Conservation (phyloP, 495 filamentous ascomycete species). For the Rhypophila decipiens region DNA sequence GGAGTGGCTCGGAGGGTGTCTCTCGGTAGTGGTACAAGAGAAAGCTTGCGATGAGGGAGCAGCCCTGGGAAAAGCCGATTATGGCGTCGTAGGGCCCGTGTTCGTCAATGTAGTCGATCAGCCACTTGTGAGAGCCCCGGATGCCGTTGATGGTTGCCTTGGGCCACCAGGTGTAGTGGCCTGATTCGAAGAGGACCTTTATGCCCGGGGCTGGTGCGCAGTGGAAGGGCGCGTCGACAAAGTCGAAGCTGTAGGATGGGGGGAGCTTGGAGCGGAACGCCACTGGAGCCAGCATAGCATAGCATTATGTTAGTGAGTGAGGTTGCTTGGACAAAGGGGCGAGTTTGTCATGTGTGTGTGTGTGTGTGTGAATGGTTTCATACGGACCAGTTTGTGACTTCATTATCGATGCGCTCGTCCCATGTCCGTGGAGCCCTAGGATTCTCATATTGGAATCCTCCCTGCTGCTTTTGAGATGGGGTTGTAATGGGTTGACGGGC, state of each 20-base stretch:
- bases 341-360: not conserved
- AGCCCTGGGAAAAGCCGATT: slow-evolving; percentile 56
- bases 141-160: slow-evolving; percentile 29
- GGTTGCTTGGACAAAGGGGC: slow-evolving; percentile 1
- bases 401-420: slow-evolving; percentile 54
- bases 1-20: slow-evolving; percentile 25
- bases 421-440: slow-evolving; percentile 59
- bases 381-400: slow-evolving; percentile 51
- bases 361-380: not conserved
- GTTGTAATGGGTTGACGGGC: no score
- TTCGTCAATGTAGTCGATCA: slow-evolving; percentile 38
- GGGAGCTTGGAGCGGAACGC: slow-evolving; percentile 26
- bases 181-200: slow-evolving; percentile 44
- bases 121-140: slow-evolving; percentile 35
- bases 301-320: no score
- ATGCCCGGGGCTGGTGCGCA: slow-evolving; percentile 44
- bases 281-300: slow-evolving; percentile 12
- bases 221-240: slow-evolving; percentile 46
- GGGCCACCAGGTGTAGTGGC: slow-evolving; percentile 45
- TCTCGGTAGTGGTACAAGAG: slow-evolving; percentile 35
- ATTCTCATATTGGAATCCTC: slow-evolving; percentile 52
- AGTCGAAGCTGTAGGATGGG: slow-evolving; percentile 44
- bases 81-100: slow-evolving; percentile 57
- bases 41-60: slow-evolving; percentile 42
- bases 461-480: no score